These are phyloP conservation scores for Boletus sensibilis DNA, from an alignment of 768 basidiomycete species.

Conservation along the genomic window DNA sequence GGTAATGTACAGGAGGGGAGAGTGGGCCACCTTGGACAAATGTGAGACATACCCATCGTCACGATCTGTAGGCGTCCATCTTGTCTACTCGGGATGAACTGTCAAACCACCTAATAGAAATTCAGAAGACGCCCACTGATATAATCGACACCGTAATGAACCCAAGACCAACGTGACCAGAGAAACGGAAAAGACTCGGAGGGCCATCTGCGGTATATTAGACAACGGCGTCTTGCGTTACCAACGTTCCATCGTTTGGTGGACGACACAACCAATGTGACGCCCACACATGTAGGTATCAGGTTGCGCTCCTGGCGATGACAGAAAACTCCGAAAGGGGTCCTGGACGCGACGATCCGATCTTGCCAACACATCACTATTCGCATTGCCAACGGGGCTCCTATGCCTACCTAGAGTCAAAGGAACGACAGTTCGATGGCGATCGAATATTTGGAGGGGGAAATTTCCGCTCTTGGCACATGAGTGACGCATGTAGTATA, in stretches of 20 bases:
- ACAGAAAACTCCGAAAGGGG: conserved; percentile 2
- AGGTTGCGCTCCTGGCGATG: not conserved
- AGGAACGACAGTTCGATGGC: not conserved
- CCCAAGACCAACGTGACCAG: not conserved
- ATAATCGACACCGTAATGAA: not conserved
- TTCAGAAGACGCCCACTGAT: conserved; percentile 12
- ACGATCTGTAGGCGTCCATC: conserved; percentile 13
- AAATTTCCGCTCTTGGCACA: conserved; percentile 1
- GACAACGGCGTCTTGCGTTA: not conserved
- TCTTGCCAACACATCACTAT: not conserved
- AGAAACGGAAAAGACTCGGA: not conserved
- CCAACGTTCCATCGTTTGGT: not conserved
- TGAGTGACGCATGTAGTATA: not conserved
- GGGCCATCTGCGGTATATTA: not conserved
- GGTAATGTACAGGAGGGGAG: not conserved
- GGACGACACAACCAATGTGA: not conserved
- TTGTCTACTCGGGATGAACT: not conserved
- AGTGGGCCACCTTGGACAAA: not conserved
- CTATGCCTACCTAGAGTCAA: not conserved
- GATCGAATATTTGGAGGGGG: not conserved
- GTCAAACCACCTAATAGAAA: conserved; percentile 1
- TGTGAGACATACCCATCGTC: not conserved
- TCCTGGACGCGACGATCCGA: not conserved
- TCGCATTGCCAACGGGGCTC: not conserved
- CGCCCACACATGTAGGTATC: not conserved